Evolutionary conservation across 352 stramenopile genomes (phyloP).

Genomic region (Hyphochytrium catenoides): DNA sequence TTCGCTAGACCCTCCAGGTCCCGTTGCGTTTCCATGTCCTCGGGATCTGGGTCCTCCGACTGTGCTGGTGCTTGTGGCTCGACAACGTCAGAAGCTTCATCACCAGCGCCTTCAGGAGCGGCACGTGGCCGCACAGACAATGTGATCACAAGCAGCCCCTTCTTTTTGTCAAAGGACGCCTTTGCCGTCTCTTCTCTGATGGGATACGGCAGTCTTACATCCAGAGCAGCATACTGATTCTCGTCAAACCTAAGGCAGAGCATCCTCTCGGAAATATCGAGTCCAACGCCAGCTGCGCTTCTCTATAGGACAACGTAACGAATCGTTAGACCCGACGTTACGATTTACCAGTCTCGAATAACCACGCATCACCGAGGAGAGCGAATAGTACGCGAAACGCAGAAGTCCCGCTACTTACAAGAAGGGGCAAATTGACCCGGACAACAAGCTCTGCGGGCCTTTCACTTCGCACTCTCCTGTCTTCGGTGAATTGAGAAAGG

Average conservation of each 20-base stretch:
- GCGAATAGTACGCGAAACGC: too few species aligned
- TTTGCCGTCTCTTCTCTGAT: conserved; percentile 42
- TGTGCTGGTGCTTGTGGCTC: too few species aligned
- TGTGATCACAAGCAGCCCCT: conserved; percentile 34
- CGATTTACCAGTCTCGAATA: not conserved
- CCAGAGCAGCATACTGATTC: conserved; percentile 24
- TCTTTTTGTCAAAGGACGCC: conserved; percentile 58
- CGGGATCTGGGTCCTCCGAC: too few species aligned
- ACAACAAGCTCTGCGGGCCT: conserved; percentile 35
- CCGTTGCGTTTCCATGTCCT: too few species aligned
- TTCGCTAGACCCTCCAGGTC: too few species aligned
- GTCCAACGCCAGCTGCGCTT: conserved; percentile 24
- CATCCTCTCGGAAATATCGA: conserved; percentile 40
- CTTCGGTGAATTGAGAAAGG: too few species aligned
- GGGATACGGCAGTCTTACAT: conserved; percentile 32
- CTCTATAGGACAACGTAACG: conserved; percentile 6
- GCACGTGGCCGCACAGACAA: conserved; percentile 37
- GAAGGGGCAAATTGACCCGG: conserved; percentile 27
- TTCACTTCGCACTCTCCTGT: too few species aligned
- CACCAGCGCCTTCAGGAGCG: too few species aligned
- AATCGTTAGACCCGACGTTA: not conserved
- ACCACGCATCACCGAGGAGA: too few species aligned
- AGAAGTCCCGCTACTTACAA: conserved; percentile 1
- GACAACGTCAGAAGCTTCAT: too few species aligned
- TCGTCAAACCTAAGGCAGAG: too few species aligned